Base-by-base conservation (phyloP, 2,329 filamentous ascomycete genomes). In the Calonectria hongkongensis region DNA sequence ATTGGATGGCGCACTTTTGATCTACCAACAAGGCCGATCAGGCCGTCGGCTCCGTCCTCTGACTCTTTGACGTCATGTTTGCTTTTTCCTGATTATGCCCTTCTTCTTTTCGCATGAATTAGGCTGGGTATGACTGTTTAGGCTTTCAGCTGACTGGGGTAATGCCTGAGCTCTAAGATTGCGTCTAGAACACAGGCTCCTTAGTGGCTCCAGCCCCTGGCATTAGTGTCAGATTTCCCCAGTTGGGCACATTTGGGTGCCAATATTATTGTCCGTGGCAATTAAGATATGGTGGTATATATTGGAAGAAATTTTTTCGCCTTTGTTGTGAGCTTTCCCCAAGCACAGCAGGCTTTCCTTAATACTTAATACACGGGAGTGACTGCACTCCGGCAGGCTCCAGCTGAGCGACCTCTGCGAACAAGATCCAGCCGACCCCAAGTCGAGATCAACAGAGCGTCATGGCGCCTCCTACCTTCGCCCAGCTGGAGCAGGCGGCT, bases 401-500 rank as follows among this genome's bases (percentile, higher is more conserved):
- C 43, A 51, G 69, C 64, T 45, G n/a, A 47, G 60, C 50, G 30
- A 68, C 21, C 43, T 66, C 60, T 60, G 15, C 58, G 33, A 41
- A 12, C 27, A 33, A 25, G 41, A 47, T 64, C 62, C 43, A 64
- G 36, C 25, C 64, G 27, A 30, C 18, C 27, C 27, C 27, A 28
- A 70, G 27, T 54, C 64, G 36, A 36, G 62, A 36, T 21, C 45
- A 50, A 54, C 18, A 39, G 54, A 43, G 56, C 74, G 62, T 51
- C 71, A 79, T 79, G 78, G 70, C 74, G 51, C 75, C 75, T 65
- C 58, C 70, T 70, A 80, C 71, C 70, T 79, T 81, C 73, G 77
- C 76, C 73, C 79, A 81, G 75, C 50, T 93, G 90, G 39, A 98
- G 87, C 2, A 98, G 89, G 80, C 95, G 92, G 79, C 94, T 92